Evolutionary conservation across 2,329 filamentous ascomycete genomes (phyloP), one percentile per base, ranked within the genome.

Genomic region (Niveomyces coronatus): DNA sequence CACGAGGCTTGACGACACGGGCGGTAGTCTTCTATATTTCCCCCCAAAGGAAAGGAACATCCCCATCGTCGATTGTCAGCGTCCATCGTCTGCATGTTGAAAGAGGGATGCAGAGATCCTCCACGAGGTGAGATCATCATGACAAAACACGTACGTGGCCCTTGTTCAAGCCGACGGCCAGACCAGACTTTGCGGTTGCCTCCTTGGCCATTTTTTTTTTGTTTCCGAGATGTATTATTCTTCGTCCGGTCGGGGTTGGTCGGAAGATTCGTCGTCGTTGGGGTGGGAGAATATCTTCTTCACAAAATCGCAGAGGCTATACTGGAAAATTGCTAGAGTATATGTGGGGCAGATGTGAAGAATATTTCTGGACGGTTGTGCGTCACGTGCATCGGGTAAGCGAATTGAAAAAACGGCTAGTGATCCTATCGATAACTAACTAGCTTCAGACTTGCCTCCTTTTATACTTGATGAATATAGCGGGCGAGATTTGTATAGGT

Each of bases 1-100:
- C 76, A 58, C 82, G 78, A 59, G 77, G 76, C 75, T 87, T 88
- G 64, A 69, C 65, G 60, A 82, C 80, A 62, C 85, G 78, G 56
- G 79, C 63, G 55, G 83, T 87, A 68, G 83, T 86, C 78, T 88
- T 88, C 82, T 88, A 68, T 66, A 67, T 46, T 51, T 41, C n/a
- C n/a, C n/a, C n/a, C n/a, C n/a, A n/a, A 44, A 46, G 49, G 47
- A 44, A 56, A 53, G 57, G 50, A 47, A 56, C 52, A 58, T 49
- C 46, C 8, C 8, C 23, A 47, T 47, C 52, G 54, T 50, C 65
- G 63, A 67, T 53, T 53, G 69, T 71, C 69, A 71, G 63, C 65
- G 74, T 79, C 74, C 74, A 77, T 76, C 71, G 60, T 72, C 70
- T 73, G 69, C 70, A 53, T 51, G 11, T 16, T 3, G 18, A 47